phyloP scores from a whole-genome alignment of 2,329 filamentous ascomycete species.

The Arthrobotrys entomopaga region DNA sequence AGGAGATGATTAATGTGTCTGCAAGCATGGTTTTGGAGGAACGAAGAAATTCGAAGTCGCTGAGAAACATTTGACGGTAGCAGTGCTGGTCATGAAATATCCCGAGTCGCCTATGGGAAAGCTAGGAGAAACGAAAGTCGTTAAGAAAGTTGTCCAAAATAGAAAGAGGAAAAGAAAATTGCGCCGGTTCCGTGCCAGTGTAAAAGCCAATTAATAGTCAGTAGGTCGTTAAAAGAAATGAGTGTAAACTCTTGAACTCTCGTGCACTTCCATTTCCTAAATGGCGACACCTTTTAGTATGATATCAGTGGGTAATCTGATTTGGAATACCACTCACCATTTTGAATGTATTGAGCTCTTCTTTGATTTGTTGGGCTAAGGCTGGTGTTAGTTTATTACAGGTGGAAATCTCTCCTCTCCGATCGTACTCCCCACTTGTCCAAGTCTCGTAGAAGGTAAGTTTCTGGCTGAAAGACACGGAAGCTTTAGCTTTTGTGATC shows the following conservation, averaged over 20 bases:
- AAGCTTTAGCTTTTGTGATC: slow-evolving; percentile 64
- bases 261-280: slow-evolving; percentile 99
- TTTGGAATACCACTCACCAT: slow-evolving; percentile 74
- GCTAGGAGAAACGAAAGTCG: slow-evolving; percentile 37
- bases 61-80: slow-evolving; percentile 49
- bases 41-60: slow-evolving; percentile 23
- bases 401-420: slow-evolving; percentile 92
- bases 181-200: slow-evolving; percentile 56
- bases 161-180: slow-evolving; percentile 30
- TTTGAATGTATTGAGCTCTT: slow-evolving; percentile 99
- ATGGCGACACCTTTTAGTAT: slow-evolving; percentile 3
- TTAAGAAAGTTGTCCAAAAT: slow-evolving; percentile 54
- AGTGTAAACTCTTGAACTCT: slow-evolving; percentile 98
- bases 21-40: slow-evolving; percentile 19
- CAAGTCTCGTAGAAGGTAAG: slow-evolving; percentile 97
- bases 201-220: slow-evolving; percentile 55
- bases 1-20: slow-evolving; percentile 31
- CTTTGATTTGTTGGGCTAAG: slow-evolving; percentile 98
- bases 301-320: neutral
- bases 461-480: slow-evolving; percentile 78
- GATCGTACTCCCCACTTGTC: slow-evolving; percentile 94
- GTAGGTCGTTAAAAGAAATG: slow-evolving; percentile 89
- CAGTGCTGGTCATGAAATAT: slow-evolving; percentile 52
- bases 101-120: slow-evolving; percentile 39
- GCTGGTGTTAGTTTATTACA: slow-evolving; percentile 97